Evolutionary conservation across 352 stramenopile species (phyloP).

Genomic region (Globisporangium camurandrum): DNA sequence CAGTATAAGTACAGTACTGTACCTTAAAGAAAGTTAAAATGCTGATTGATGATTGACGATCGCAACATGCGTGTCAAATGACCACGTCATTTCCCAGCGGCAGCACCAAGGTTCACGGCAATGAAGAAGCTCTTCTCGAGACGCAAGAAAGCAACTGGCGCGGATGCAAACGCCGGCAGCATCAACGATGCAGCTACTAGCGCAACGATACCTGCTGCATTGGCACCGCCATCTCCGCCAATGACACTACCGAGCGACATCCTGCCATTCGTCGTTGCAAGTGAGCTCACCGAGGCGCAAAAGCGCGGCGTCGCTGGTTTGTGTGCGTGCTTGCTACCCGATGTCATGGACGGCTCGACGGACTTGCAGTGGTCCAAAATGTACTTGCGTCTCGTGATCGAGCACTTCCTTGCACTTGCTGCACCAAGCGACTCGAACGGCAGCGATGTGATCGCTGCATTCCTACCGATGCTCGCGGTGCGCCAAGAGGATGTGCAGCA

Average conservation of each 20-base stretch:
- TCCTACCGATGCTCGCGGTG: constrained; percentile 59
- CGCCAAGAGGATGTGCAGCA: constrained; percentile 10
- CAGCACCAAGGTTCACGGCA: no score
- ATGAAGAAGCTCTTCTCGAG: constrained; percentile 29
- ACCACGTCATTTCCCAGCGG: no score
- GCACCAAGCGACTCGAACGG: neutral
- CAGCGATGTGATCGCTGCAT: constrained; percentile 44
- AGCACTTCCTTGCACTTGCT: constrained; percentile 44
- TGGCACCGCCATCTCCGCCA: neutral
- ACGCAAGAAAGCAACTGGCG: constrained; percentile 1
- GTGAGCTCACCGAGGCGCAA: constrained; percentile 37
- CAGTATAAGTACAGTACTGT: no score
- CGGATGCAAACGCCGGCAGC: constrained; percentile 1
- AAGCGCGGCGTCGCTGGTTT: constrained; percentile 66
- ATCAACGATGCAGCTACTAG: neutral
- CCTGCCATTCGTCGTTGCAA: constrained; percentile 9
- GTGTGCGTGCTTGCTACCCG: constrained; percentile 54
- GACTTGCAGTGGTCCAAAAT: constrained; percentile 48
- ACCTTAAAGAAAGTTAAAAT: no score
- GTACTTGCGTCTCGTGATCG: constrained; percentile 57
- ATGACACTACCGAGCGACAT: neutral
- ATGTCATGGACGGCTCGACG: constrained; percentile 56
- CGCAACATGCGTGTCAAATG: no score
- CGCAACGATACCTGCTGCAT: neutral
- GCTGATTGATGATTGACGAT: no score